Base-by-base conservation (phyloP, 208 protist species). In the Ichthyophonus hoferi region DNA sequence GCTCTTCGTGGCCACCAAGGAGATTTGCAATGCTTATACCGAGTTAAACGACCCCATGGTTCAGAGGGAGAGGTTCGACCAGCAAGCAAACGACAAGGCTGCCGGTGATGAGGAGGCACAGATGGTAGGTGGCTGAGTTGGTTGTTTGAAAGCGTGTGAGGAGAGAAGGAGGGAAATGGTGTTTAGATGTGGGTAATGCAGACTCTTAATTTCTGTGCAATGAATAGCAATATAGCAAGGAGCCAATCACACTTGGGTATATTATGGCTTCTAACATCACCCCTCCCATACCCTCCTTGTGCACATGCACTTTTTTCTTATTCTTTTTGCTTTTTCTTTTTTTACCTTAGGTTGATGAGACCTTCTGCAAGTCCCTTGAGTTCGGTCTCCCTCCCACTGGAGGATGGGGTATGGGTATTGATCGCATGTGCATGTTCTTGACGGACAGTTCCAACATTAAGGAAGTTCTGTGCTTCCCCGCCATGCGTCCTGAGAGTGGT, bases 41-140 rank as follows among this genome's bases (percentile, higher is more conserved):
- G 99, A 99, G 96, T 95, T 99, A 79, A 99, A 99, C 95, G 98
- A 99, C 93, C 99, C 99, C 58, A 93, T 98, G 40, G 95, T 99
- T 40, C 99, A 99, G 95, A 93, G 98, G 31, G 94, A 98, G 76
- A 95, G 98, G 87, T 99, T 99, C 91, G 91, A 95, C 78, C 96
- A 96, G 83, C 99, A 99, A 94, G 94, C 96, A 79, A 93, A 94
- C 85, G 89, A 92, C 87, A 83, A 92, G 86, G 88, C 58, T 40
- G 40, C 83, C 88, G 97, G 98, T 79, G 98, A 99, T 87, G 98
- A 99, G 79, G 98, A 99, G 91, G 98, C 98, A 0, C 97, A 98
- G 95, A 90, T 96, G 42, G 58, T 76, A 88, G 12, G 88, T 81
- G 42, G 14, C 3, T 34, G 83, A 12, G 82, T 82, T 14, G 12